Base-by-base conservation (phyloP, 306 rosid genomes). In the Cyclanthera cordifolia region DNA sequence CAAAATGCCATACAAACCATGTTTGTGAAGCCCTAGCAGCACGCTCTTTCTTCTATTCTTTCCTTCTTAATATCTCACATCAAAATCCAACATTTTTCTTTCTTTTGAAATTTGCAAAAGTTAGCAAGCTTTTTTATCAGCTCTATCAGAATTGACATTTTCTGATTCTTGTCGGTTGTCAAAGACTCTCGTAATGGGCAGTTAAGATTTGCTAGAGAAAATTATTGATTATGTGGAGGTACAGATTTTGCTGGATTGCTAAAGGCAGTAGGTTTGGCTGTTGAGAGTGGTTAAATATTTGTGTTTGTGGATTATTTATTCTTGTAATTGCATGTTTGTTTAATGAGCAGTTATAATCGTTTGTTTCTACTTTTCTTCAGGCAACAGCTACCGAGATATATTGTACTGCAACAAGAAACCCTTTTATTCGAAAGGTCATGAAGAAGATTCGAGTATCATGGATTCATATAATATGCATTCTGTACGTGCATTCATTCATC, bases 381-480 rank as follows among this genome's bases (percentile, higher is more conserved):
- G 95, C 82, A 89, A 85, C 80, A 85, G 89, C 76, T 89, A 92
- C 69, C 80, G 75, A 34, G 96, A 92, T 80, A 77, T 92, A 77
- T 81, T 89, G 74, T 67, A 85, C 74, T 85, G 89, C 81, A 83
- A 89, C 84, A 92, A 87, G 85, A 89, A 79, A 55, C 98, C 98
- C 15, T 92, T 92, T 79, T 92, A 92, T 82, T 82, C 79, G 71
- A 83, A 82, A 83, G 95, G 95, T 67, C 80, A 28, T 24, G 87
- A 82, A 60, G 81, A 80, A 69, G 96, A 92, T 70, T 77, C 85
- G 4, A 80, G 75, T 70, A 76, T 80, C 69, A 86, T 83, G 96
- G 96, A 92, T 76, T 90, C 90, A 25, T 89, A 89, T 79, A 70
- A 85, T 69, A 82, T 92, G 86, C 98, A 92, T 77, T 81, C 88